Conservation (phyloP, 2,329 filamentous ascomycete genomes). For the Fusarium sp. region DNA sequence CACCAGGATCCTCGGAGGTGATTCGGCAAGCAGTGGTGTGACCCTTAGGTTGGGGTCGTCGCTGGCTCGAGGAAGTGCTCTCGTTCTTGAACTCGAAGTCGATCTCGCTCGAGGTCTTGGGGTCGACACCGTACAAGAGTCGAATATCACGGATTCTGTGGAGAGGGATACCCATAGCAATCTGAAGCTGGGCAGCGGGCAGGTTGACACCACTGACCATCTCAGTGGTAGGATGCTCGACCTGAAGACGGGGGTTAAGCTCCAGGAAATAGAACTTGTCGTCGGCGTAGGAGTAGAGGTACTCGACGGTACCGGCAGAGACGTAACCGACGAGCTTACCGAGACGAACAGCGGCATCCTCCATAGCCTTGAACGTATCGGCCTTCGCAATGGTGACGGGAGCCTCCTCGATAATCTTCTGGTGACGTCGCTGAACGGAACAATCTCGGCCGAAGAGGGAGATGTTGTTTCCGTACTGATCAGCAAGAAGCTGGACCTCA, state of each 20-base stretch:
- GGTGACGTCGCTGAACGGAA: conserved; percentile 96
- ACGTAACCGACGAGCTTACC: conserved; percentile 97
- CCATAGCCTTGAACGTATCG: conserved; percentile 93
- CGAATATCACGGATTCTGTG: conserved; percentile 97
- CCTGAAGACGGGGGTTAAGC: conserved; percentile 97
- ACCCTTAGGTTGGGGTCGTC: conserved; percentile 91
- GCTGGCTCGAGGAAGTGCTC: conserved; percentile 84
- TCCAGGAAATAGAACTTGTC: conserved; percentile 99
- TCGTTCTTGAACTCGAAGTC: conserved; percentile 96
- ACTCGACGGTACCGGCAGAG: conserved; percentile 98
- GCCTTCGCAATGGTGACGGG: conserved; percentile 95
- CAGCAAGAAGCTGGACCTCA: conserved; percentile 95
- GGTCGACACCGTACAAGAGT: conserved; percentile 94
- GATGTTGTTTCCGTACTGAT: conserved; percentile 99
- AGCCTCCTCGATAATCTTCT: conserved; percentile 99
- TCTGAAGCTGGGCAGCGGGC: conserved; percentile 95
- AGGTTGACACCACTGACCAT: conserved; percentile 99
- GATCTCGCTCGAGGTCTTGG: conserved; percentile 85
- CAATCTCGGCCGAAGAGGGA: conserved; percentile 98
- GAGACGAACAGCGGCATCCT: conserved; percentile 93
- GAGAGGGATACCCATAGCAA: conserved; percentile 97
- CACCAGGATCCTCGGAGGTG: conserved; percentile 97
- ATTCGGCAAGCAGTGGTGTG: conserved; percentile 99
- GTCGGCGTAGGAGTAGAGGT: conserved; percentile 96
- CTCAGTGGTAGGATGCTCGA: conserved; percentile 98